phyloP scores from a whole-genome alignment of 441 rosid genomes.

The Codiaeum variegatum region DNA sequence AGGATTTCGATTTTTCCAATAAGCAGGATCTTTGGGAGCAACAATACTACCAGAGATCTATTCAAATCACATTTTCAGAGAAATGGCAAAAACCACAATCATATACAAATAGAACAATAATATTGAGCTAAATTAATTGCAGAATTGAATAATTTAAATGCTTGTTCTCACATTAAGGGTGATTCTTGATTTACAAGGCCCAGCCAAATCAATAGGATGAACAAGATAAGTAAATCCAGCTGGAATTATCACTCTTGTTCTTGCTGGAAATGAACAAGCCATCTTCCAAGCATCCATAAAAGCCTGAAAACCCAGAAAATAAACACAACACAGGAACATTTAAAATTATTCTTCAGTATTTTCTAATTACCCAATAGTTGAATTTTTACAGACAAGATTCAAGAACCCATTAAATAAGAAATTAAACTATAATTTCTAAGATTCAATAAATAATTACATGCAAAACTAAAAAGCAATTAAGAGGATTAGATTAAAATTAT shows the following conservation, averaged over 20 bases:
- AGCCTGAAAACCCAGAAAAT: slow-evolving; percentile 43
- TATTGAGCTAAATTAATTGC: not conserved
- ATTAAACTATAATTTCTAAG: not conserved
- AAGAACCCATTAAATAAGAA: not conserved
- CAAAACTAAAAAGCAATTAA: not conserved
- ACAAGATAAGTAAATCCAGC: slow-evolving; percentile 48
- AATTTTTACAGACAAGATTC: slow-evolving; percentile 2
- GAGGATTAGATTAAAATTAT: slow-evolving; percentile 1
- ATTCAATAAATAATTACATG: not conserved
- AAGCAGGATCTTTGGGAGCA: slow-evolving; percentile 73
- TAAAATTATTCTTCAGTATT: not conserved
- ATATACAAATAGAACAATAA: not conserved
- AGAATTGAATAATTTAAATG: not conserved
- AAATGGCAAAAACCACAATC: slow-evolving; percentile 1
- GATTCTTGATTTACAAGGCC: slow-evolving; percentile 80
- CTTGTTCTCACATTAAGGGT: slow-evolving; percentile 51
- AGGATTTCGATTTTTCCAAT: slow-evolving; percentile 69
- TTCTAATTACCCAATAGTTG: not conserved
- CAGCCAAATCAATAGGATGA: slow-evolving; percentile 59
- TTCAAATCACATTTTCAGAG: slow-evolving; percentile 15
- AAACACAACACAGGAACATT: not conserved
- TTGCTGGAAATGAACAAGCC: slow-evolving; percentile 62
- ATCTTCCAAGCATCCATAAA: slow-evolving; percentile 59
- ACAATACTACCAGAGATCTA: slow-evolving; percentile 73
- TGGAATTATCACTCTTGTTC: slow-evolving; percentile 55